Percentiles rank a stretch among this genome's conserved stretches.
These are phyloP conservation scores for Urtica urens DNA, from an alignment of 306 rosid species.

Conservation along the genomic window DNA sequence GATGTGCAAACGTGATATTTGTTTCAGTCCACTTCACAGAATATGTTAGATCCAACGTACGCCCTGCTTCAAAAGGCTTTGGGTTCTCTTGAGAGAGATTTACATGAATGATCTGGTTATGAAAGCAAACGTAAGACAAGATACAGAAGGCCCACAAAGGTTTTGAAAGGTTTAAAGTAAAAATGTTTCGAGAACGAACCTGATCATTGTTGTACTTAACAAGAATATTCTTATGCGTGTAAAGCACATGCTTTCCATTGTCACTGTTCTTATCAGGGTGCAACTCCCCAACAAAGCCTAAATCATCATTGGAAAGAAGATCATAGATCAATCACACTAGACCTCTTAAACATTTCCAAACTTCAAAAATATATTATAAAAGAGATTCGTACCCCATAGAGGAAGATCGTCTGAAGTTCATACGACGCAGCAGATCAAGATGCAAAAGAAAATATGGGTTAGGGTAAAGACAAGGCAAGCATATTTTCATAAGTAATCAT, in stretches of 20 bases:
- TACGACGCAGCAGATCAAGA: slow-evolving; percentile 19
- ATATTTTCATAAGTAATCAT: not conserved
- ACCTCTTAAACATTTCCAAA: slow-evolving; percentile 13
- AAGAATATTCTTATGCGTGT: slow-evolving; percentile 64
- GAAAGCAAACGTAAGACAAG: slow-evolving; percentile 10
- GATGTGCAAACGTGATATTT: slow-evolving; percentile 69
- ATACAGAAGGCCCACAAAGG: slow-evolving; percentile 6
- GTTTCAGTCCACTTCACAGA: slow-evolving; percentile 78
- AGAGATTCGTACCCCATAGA: slow-evolving; percentile 69
- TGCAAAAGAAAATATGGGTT: slow-evolving; percentile 19
- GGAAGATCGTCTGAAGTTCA: slow-evolving; percentile 92
- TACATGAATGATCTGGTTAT: slow-evolving; percentile 89
- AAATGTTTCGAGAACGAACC: slow-evolving; percentile 38
- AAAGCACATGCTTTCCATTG: slow-evolving; percentile 73
- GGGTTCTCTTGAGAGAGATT: slow-evolving; percentile 75
- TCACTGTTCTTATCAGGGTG: slow-evolving; percentile 75
- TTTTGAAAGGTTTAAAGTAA: slow-evolving; percentile 13
- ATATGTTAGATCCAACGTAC: slow-evolving; percentile 66
- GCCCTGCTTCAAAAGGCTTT: slow-evolving; percentile 61
- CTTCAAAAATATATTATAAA: slow-evolving; percentile 10
- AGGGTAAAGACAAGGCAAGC: slow-evolving; percentile 18
- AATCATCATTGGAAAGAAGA: slow-evolving; percentile 14
- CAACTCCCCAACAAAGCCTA: slow-evolving; percentile 87
- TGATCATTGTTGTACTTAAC: slow-evolving; percentile 85
- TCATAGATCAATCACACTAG: slow-evolving; percentile 10